Evolutionary conservation across 2,329 filamentous ascomycete species (phyloP).

Genomic region (Botrytis hyacinthi): DNA sequence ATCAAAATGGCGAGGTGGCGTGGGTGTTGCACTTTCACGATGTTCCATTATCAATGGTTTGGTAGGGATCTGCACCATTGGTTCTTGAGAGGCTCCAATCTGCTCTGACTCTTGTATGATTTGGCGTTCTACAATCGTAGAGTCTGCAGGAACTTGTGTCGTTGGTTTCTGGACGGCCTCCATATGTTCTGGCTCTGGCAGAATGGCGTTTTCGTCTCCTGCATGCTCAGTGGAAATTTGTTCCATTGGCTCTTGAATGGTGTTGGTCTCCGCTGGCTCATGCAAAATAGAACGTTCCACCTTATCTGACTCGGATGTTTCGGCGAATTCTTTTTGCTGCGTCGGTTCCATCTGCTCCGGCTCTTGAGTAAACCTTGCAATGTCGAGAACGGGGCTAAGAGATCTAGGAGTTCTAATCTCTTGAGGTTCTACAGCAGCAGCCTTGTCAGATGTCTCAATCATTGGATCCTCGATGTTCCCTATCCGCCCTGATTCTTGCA

Average conservation of each 20-base stretch:
- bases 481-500: constrained; percentile 22
- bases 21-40: background rate
- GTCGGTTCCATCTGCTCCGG: background rate
- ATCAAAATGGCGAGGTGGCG: background rate
- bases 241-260: background rate
- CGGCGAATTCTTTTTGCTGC: background rate
- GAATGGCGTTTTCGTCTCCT: background rate
- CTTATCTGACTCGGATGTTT: background rate
- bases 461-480: background rate
- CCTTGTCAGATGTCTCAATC: background rate
- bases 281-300: background rate
- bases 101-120: constrained; percentile 30
- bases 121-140: constrained; percentile 24
- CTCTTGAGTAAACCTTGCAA: background rate
- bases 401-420: background rate
- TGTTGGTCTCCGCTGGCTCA: background rate
- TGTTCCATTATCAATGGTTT: background rate
- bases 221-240: background rate
- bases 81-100: constrained; percentile 21
- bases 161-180: background rate
- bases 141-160: background rate
- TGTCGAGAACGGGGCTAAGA: background rate
- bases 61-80: constrained; percentile 4
- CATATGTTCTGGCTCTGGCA: background rate
- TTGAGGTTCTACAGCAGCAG: background rate